Base-by-base conservation (phyloP, 768 basidiomycete species). In the Pulveroboletus sp. region DNA sequence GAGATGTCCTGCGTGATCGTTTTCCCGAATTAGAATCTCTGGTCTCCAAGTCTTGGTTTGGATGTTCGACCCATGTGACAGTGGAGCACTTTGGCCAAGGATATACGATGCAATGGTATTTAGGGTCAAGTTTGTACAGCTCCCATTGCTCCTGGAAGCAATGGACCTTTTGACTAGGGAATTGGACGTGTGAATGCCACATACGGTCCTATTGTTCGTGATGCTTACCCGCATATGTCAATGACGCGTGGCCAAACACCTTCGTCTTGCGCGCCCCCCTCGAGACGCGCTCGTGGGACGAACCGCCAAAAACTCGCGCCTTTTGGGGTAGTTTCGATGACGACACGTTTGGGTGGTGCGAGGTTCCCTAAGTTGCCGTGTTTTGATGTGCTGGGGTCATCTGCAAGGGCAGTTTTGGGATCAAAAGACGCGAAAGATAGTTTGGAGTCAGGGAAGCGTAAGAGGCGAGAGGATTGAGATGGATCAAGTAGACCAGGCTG, bases 131-230 rank as follows among this genome's bases (percentile, higher is more conserved):
- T 61, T 90, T 90, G 69, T 90, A 84, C 24, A 90, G 82, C 52
- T 91, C 89, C 89, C 89, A 91, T 63, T 90, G 87, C 31, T 90
- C 86, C 62, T 85, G 85, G 17, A 78, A 77, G 60, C 77, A 78
- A 49, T 76, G 63, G 44, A 78, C 65, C 1, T 65, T 61, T 66
- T 78, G 68, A 10, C 84, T 84, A 52, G 21, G 33, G 51, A 47
- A 50, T 51, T 56, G 23, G 37, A 53, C 41, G 1, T 41, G 52
- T 57, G 48, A 55, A 47, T 43, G 40, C 8, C 47, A 41, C 23
- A 38, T 33, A 41, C 39, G 40, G 33, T 48, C 27, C 42, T 44
- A 43, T 14, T 33, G 31, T 45, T 44, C 40, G 27, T 24, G 24
- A 21, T 43, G 64, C 82, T 70, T 58, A 90, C 89, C 87, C 86